phyloP scores from a whole-genome alignment of 2,329 filamentous ascomycete species.

The Phyllosticta citriasiana region DNA sequence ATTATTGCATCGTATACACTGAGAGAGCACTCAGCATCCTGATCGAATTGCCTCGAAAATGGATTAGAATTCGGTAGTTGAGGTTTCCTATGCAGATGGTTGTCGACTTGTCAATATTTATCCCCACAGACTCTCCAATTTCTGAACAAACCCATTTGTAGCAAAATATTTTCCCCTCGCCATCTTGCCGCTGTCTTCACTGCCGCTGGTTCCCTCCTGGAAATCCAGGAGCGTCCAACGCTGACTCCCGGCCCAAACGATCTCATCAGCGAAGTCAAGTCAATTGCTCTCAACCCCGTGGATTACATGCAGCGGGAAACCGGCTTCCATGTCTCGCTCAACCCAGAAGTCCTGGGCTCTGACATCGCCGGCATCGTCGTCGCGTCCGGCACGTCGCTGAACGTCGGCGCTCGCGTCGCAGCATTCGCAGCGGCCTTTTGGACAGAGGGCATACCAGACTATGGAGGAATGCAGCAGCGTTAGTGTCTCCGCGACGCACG shows the following conservation, averaged over 20 bases:
- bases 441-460: slow-evolving; percentile 41
- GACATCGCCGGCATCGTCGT: slow-evolving; percentile 37
- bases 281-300: slow-evolving; percentile 41
- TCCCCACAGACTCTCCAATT: neutral
- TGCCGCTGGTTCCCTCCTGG: slow-evolving; percentile 19
- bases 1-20: neutral
- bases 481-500: slow-evolving; percentile 11
- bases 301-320: slow-evolving; percentile 34
- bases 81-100: neutral
- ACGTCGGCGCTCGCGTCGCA: slow-evolving; percentile 21
- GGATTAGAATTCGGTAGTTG: neutral
- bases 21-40: too few species aligned
- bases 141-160: neutral
- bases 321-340: slow-evolving; percentile 32
- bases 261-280: slow-evolving; percentile 39
- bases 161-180: neutral
- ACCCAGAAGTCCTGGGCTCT: slow-evolving; percentile 35
- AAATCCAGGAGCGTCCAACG: slow-evolving; percentile 30
- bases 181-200: slow-evolving; percentile 9
- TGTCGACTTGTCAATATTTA: neutral
- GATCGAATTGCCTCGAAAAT: too few species aligned
- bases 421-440: slow-evolving; percentile 32
- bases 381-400: slow-evolving; percentile 24
- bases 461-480: slow-evolving; percentile 46
- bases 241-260: slow-evolving; percentile 38